Evolutionary conservation across 192 early-diverging fungal species (phyloP), one percentile per base, ranked within the genome.

Genomic region (Umbelopsis sp.): DNA sequence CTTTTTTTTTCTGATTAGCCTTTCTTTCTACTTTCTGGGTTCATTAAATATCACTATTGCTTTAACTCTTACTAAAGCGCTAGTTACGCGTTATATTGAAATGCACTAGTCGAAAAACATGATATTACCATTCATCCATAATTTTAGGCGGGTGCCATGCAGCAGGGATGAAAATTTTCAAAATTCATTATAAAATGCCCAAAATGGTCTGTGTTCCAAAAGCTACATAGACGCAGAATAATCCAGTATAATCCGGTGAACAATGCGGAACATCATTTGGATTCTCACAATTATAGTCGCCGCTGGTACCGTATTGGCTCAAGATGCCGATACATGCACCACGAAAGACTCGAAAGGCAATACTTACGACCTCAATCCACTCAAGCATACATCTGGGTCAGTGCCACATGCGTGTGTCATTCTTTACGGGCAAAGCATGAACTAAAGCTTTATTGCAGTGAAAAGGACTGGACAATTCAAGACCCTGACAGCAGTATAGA

Each of bases 321-420:
- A 69, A 44, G 67, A 50, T 20, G 2, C 27, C 6, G 33, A 16
- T 1, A 8, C 48, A 47, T 69, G 67, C 25, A 48, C 46, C 21
- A 49, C 67, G 47, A 69, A 30, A 52, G 37, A 69, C 16, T 69
- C 47, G 8, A 47, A 49, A 37, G 67, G 47, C 47, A 72, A 67
- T 15, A 53, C 69, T 22, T 85, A 80, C 47, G 78, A 84, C 50
- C 46, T 85, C 69, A 74, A 77, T 30, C 22, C 74, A 20, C 66
- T 82, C 44, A 55, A 30, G 53, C 71, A 73, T 44, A 49, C 37
- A 15, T 48, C 37, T 16, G 68, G 72, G 72, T 73, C 71, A 71
- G 48, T 16, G 20, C 45, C 37, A 21, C 11, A 37, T 37, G 35
- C 2, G 16, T 3, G 11, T 30, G 27, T 30, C 1, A 30, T 30